Conservation (phyloP, 768 basidiomycete species). For the Leccinum uliginosum region DNA sequence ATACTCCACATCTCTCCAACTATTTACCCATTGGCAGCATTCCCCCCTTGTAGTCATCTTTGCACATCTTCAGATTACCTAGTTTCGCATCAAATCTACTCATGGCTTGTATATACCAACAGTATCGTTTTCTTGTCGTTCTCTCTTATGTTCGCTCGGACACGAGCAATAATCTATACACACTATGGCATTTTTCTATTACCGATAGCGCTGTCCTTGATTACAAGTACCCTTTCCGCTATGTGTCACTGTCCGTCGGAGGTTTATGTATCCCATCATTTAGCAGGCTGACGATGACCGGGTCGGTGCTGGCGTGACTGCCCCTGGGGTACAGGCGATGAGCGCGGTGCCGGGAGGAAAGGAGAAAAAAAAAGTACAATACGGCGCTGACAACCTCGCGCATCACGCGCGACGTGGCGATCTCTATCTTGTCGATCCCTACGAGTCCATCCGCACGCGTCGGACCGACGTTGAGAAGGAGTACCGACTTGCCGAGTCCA, state of each 20-base stretch:
- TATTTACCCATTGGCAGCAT: constrained; percentile 23
- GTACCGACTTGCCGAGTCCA: constrained; percentile 68
- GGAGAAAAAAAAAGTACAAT: constrained; percentile 43
- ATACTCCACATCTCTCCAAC: constrained; percentile 10
- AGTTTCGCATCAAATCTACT: constrained; percentile 22
- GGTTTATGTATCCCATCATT: constrained; percentile 55
- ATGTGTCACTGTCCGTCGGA: constrained; percentile 33
- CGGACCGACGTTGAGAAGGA: constrained; percentile 85
- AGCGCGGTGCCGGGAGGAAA: neutral
- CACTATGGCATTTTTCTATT: constrained; percentile 23
- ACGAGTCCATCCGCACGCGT: constrained; percentile 72
- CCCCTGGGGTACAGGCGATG: constrained; percentile 38
- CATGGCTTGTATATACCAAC: constrained; percentile 27
- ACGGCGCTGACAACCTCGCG: constrained; percentile 55
- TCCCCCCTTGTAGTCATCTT: constrained; percentile 24
- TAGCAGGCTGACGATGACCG: constrained; percentile 48
- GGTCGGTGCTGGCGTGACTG: constrained; percentile 37
- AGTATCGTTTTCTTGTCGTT: neutral
- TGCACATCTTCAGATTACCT: constrained; percentile 12
- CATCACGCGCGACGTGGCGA: constrained; percentile 70
- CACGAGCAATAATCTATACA: constrained; percentile 28
- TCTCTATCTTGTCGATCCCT: constrained; percentile 76
- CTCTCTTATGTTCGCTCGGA: constrained; percentile 18
- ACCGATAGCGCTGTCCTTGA: constrained; percentile 8
- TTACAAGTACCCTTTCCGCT: constrained; percentile 9